Base-by-base conservation (phyloP, 306 rosid species). In the Potentilla sterilis region DNA sequence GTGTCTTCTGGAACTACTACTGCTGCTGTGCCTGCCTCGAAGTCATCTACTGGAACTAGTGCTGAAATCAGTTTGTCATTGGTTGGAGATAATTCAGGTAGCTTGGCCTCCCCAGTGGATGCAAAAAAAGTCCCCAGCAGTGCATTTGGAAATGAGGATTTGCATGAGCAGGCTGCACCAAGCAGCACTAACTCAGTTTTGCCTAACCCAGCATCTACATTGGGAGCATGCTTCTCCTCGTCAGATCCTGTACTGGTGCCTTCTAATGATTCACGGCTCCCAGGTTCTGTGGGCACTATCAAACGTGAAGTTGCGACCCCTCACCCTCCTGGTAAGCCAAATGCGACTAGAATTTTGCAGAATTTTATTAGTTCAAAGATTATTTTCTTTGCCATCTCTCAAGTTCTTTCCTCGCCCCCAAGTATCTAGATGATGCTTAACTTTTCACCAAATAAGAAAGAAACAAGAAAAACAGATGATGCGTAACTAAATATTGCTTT, bases 181-280 rank as follows among this genome's bases (percentile, higher is more conserved):
- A 82, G 83, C 76, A 72, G 71, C 83, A 78, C 75, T 76, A 54
- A 69, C 59, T 67, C 81, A 7, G 86, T 76, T 63, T 67, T 84
- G 21, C 70, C 75, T 24, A 76, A 80, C 34, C 84, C 79, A 34
- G 77, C 84, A 71, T 84, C 96, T 77, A 78, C 91, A 46, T 77
- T 85, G 22, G 81, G 82, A 34, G 80, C 65, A 72, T 79, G 86
- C 80, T 90, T 86, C 83, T 84, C 89, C 35, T 69, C 93, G 75
- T 90, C 84, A 67, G 97, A 87, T 78, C 90, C 90, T 18, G 85
- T 87, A 41, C 81, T 89, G 67, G 88, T 85, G 74, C 93, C 93
- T 67, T 83, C 88, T 65, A 83, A 75, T 70, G 96, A 89, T 82
- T 80, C 83, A 65, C 71, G 82, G 82, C 55, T 82, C 83, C 81